Evolutionary conservation across 805 yeast species (phyloP), one percentile per base, ranked within the genome.

Genomic region (Tetrapisispora iriomotensis): DNA sequence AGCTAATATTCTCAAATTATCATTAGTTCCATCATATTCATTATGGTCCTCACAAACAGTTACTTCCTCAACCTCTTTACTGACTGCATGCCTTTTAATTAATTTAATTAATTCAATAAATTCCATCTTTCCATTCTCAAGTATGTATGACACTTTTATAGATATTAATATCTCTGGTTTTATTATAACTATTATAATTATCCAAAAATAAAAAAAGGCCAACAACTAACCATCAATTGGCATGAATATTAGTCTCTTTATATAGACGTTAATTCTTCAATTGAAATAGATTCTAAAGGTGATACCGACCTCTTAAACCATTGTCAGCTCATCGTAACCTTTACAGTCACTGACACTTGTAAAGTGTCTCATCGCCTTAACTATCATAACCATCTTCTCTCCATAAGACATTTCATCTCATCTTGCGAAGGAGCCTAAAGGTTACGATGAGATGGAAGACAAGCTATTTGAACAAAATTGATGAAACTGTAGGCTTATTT

Each of bases 1-100:
- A 0, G 86, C 60, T 10, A 82, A 68, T 21, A 80, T 73, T 49
- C 87, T 66, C n/a, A 65, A 44, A 18, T 47, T 43, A 28, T 49
- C 48, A 17, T 51, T 31, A 3, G 12, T 15, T 6, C 75, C 77
- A 41, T 70, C 59, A 45, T 66, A 73, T 9, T 69, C 76, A 45
- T 65, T 71, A 3, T 51, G 60, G 4, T 53, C 43, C 1, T 55
- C 61, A 54, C 79, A 75, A 1, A 10, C 12, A 7, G 17, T 13
- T 54, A 21, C 56, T 62, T 43, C 21, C 7, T 34, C 22, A 17
- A 14, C 42, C 17, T 38, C 66, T 8, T 48, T 53, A 36, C 44
- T 40, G 1, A 26, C 25, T 13, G 18, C 37, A 19, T 19, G 18
- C 6, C 19, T 26, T 18, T n/a, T n/a, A n/a, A n/a, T n/a, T n/a